Conservation (phyloP, 306 rosid genomes). For the Corylus avellana region DNA sequence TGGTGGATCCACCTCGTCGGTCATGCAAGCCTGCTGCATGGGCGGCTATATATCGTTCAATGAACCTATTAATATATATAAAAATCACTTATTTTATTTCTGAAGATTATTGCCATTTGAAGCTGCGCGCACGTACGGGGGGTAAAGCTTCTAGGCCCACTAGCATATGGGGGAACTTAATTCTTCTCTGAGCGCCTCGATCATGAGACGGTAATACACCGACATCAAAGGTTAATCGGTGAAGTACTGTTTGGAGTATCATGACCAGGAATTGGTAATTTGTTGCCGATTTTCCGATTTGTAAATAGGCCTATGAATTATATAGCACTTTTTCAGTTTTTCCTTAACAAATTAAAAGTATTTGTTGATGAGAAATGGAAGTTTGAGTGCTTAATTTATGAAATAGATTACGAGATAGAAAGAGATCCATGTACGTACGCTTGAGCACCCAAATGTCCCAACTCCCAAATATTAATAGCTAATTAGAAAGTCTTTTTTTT, state of each 20-base stretch:
- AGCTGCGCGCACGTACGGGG: neutral
- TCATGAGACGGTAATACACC: too few species aligned
- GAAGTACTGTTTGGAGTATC: too few species aligned
- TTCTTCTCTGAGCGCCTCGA: neutral
- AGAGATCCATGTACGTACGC: neutral
- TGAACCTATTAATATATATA: neutral
- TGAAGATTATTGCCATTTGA: neutral
- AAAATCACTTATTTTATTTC: too few species aligned
- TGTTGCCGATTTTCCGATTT: too few species aligned
- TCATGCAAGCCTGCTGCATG: slow-evolving; percentile 18
- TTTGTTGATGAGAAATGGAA: neutral
- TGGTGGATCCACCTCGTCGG: too few species aligned
- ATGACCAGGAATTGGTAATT: too few species aligned
- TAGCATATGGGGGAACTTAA: neutral
- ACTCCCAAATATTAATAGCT: neutral
- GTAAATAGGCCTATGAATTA: neutral
- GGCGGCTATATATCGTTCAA: neutral
- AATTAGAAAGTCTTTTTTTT: neutral
- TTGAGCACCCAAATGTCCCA: neutral
- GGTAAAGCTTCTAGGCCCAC: slow-evolving; percentile 24
- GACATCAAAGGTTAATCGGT: too few species aligned
- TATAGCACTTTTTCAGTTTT: neutral
- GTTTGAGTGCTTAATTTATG: neutral
- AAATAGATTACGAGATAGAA: neutral
- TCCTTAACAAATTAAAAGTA: neutral